Percentiles rank a stretch among this genome's conserved stretches.
phyloP scores from a whole-genome alignment of 2,329 filamentous ascomycete species.

The Neophaeococcomyces aloes region DNA sequence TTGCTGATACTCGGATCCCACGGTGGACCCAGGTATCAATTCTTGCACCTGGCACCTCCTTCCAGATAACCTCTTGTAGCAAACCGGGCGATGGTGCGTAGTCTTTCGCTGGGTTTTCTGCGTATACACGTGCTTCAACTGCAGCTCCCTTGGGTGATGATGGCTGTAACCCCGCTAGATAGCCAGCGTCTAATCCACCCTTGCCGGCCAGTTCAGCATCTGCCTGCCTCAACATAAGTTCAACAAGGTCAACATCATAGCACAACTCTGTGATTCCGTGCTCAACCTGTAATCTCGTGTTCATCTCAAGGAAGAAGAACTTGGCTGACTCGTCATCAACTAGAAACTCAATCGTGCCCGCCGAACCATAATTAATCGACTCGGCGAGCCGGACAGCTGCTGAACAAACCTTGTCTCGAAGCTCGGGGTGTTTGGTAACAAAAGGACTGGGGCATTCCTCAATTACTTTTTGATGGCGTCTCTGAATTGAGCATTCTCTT shows the following conservation, averaged over 20 bases:
- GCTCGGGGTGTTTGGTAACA: conserved; percentile 42
- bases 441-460: conserved; percentile 80
- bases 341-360: conserved; percentile 83
- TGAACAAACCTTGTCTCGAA: conserved; percentile 52
- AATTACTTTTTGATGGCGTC: conserved; percentile 80
- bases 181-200: conserved; percentile 33
- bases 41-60: conserved; percentile 38
- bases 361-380: conserved; percentile 60
- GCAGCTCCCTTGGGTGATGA: conserved; percentile 37
- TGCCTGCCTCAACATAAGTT: conserved; percentile 47
- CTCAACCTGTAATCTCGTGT: conserved; percentile 49
- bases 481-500: conserved; percentile 77
- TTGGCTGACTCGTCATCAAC: conserved; percentile 70
- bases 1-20: conserved; percentile 46
- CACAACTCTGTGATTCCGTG: conserved; percentile 49
- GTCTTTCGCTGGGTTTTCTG: conserved; percentile 48
- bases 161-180: conserved; percentile 35
- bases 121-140: conserved; percentile 46
- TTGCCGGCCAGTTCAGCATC: conserved; percentile 39
- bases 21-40: conserved; percentile 56
- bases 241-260: conserved; percentile 44
- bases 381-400: conserved; percentile 58
- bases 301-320: conserved; percentile 60
- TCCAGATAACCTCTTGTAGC: conserved; percentile 48
- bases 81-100: conserved; percentile 51